Evolutionary conservation across 108 stramenopile species (phyloP).

Genomic region (Skeletonema tropicum): DNA sequence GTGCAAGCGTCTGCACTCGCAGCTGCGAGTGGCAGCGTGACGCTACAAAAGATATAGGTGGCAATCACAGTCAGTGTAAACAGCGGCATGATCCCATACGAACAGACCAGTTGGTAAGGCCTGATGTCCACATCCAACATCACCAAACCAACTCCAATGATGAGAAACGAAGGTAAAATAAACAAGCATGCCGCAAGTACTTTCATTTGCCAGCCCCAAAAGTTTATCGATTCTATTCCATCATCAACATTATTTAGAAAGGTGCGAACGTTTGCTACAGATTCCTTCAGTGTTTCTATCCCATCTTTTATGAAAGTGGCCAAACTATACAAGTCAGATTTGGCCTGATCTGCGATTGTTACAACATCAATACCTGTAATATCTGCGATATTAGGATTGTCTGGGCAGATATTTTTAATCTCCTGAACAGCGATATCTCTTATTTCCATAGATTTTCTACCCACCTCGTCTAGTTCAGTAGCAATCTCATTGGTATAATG

Average conservation of each 20-base stretch:
- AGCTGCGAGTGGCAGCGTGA: constrained; percentile 26
- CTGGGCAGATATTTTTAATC: constrained; percentile 39
- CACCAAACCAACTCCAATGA: constrained; percentile 44
- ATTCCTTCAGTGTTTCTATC: constrained; percentile 13
- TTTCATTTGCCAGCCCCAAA: constrained; percentile 48
- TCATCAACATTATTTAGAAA: neutral
- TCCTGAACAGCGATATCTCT: constrained; percentile 33
- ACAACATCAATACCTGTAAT: constrained; percentile 28
- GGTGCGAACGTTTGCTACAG: neutral
- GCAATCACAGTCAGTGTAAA: constrained; percentile 32
- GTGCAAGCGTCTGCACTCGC: constrained; percentile 33
- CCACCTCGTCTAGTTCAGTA: constrained; percentile 24
- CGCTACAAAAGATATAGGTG: constrained; percentile 26
- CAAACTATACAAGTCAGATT: constrained; percentile 29
- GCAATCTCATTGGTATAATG: constrained; percentile 28
- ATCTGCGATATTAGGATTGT: constrained; percentile 30
- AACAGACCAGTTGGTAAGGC: constrained; percentile 24
- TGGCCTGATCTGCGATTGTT: constrained; percentile 30
- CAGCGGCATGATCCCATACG: constrained; percentile 42
- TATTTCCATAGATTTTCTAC: constrained; percentile 20
- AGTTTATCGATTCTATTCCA: constrained; percentile 7
- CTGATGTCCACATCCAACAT: constrained; percentile 43
- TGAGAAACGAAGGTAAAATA: constrained; percentile 31
- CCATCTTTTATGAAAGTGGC: constrained; percentile 39
- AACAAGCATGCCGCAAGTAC: constrained; percentile 32